A percentile compares a stretch with the other conserved stretches of the same genome.
phyloP scores from a whole-genome alignment of 2,329 filamentous ascomycete genomes.

The Fusarium brachygibbosum region DNA sequence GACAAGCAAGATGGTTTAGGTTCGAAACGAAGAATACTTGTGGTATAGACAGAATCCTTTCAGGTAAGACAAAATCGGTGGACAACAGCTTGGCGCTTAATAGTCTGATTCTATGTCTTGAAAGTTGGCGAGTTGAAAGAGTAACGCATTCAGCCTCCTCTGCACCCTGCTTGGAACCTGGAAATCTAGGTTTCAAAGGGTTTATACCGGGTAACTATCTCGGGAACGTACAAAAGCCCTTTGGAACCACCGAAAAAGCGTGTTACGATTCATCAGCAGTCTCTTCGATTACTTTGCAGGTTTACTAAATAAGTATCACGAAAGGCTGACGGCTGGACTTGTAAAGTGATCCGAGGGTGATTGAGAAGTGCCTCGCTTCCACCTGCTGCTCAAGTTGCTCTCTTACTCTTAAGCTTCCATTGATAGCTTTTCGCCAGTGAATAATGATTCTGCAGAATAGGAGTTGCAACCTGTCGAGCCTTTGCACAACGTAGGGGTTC shows the following conservation, averaged over 20 bases:
- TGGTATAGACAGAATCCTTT: neutral
- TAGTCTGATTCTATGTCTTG: neutral
- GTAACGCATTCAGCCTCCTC: neutral
- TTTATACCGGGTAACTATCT: neutral
- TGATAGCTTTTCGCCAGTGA: conserved; percentile 41
- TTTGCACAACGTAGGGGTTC: conserved; percentile 44
- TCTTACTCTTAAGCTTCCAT: conserved; percentile 40
- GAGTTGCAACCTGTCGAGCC: conserved; percentile 32
- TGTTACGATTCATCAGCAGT: neutral
- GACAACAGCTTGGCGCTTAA: neutral
- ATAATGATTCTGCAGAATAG: conserved; percentile 40
- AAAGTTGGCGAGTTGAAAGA: neutral
- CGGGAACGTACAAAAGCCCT: neutral
- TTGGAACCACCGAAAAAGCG: neutral
- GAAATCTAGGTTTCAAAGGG: neutral
- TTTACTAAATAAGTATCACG: neutral
- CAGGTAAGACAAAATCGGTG: neutral
- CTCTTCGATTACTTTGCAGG: neutral
- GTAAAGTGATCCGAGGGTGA: neutral
- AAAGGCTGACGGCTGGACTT: neutral
- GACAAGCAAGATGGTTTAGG: neutral
- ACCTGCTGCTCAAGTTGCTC: neutral
- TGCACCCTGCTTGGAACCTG: neutral
- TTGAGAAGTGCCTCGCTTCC: neutral
- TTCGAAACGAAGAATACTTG: neutral